Evolutionary conservation across 1,284 basidiomycete species (phyloP).

Genomic region (Volvariella volvacea): DNA sequence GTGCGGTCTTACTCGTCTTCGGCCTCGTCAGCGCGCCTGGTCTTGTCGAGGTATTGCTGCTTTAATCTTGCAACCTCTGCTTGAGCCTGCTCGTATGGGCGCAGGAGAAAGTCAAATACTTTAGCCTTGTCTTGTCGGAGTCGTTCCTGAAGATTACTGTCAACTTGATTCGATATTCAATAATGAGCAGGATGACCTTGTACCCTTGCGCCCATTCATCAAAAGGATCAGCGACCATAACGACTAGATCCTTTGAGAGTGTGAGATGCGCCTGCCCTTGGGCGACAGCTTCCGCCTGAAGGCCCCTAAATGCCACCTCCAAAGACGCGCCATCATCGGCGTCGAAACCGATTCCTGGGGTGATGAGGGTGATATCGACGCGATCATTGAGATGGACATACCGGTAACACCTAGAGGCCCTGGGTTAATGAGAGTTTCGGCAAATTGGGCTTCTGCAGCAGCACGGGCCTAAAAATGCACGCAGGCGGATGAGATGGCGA

Average conservation of each 20-base stretch:
- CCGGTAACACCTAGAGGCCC: constrained; percentile 43
- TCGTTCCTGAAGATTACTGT: constrained; percentile 39
- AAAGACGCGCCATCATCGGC: constrained; percentile 77
- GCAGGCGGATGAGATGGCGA: not conserved
- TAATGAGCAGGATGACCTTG: constrained; percentile 36
- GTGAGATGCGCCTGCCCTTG: constrained; percentile 64
- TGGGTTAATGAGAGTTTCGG: constrained; percentile 48
- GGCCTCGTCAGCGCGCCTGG: constrained; percentile 77
- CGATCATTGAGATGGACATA: constrained; percentile 21
- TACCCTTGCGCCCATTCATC: constrained; percentile 65
- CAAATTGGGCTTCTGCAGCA: constrained; percentile 55
- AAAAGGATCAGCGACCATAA: constrained; percentile 69
- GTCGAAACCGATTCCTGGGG: constrained; percentile 55
- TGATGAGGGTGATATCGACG: constrained; percentile 8
- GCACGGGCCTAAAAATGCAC: constrained; percentile 49
- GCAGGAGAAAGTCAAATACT: constrained; percentile 66
- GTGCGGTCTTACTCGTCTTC: constrained; percentile 74
- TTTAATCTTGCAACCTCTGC: constrained; percentile 67
- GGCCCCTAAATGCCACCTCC: constrained; percentile 69
- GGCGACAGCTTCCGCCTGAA: constrained; percentile 59
- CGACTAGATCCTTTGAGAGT: constrained; percentile 61
- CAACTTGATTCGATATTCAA: constrained; percentile 3
- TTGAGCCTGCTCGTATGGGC: constrained; percentile 58
- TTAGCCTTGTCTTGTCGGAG: constrained; percentile 48
- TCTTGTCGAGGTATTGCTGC: constrained; percentile 72